Evolutionary conservation across 1,284 basidiomycete species (phyloP).

Genomic region (Melampsora larici-populina): DNA sequence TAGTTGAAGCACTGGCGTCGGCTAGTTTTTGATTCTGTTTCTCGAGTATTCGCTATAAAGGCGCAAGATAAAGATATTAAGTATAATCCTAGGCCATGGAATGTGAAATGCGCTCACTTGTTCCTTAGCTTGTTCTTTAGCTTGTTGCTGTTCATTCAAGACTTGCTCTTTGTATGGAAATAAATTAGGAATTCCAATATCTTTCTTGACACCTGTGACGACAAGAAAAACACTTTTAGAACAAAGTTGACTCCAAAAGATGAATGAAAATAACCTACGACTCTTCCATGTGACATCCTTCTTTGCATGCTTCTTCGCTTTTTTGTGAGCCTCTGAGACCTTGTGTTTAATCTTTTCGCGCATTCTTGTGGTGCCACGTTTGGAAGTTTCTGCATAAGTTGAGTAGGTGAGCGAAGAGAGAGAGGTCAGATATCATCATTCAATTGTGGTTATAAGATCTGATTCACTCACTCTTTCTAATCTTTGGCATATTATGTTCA

Average conservation of each 20-base stretch:
- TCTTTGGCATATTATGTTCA: constrained; percentile 31
- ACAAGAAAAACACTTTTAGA: constrained; percentile 14
- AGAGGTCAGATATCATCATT: constrained; percentile 1
- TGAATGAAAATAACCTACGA: constrained; percentile 59
- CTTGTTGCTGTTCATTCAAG: constrained; percentile 65
- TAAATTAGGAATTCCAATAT: constrained; percentile 93
- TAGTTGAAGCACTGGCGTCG: constrained; percentile 17
- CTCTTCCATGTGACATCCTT: constrained; percentile 86
- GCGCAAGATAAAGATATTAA: too few species aligned
- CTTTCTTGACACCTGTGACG: constrained; percentile 68
- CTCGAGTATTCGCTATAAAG: not conserved
- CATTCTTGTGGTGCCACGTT: constrained; percentile 69
- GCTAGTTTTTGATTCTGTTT: constrained; percentile 1
- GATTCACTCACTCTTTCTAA: constrained; percentile 25
- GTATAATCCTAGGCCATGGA: too few species aligned
- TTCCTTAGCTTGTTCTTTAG: constrained; percentile 46
- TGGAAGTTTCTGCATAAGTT: constrained; percentile 69
- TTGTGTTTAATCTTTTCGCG: constrained; percentile 76
- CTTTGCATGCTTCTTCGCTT: constrained; percentile 73
- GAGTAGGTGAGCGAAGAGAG: not conserved
- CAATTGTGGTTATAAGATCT: not conserved
- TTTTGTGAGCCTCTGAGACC: constrained; percentile 71
- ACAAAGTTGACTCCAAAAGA: constrained; percentile 16
- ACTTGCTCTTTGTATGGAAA: constrained; percentile 98
- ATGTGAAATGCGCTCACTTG: too few species aligned